Base-by-base conservation (phyloP, 2,329 filamentous ascomycete genomes). In the Beauveria bassiana region DNA sequence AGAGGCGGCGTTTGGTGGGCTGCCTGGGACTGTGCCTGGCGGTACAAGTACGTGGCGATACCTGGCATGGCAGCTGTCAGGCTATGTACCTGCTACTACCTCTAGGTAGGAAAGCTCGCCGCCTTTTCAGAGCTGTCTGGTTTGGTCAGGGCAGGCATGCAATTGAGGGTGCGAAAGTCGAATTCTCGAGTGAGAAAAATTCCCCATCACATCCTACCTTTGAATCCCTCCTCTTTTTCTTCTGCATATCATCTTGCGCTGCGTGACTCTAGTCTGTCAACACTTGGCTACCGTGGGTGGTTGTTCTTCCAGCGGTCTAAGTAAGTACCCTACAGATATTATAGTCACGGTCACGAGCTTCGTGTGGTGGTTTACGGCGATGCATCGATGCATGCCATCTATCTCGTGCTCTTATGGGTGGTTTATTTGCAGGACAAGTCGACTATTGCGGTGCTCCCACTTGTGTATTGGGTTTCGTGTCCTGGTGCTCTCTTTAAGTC, bases 1-100 rank as follows among this genome's bases (percentile, higher is more conserved):
- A 49, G 49, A 40, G n/a, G 26, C 26, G 24, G 57, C 47, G 42
- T 49, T 45, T 52, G 57, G 59, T 55, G 59, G 51, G 38, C 49
- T 52, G 51, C 43, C 50, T 49, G 16, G 28, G 12, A 18, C 22
- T 56, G 38, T 20, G 42, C 38, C 34, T 45, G 40, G 47, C n/a
- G 28, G 58, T 61, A 52, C 2, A 4, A 52, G 14, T 40, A 54
- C 59, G 16, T 54, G n/a, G 6, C 10, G 5, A 3, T 9, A 9
- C 12, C 6, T 40, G 28, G 7, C 5, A 14, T 26, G 34, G 6
- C 55, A 9, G 59, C 20, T 3, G 43, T 0, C 2, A 12, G 1
- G 3, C 12, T 3, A 49, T 12, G 59, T 61, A 61, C 45, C 31
- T 2, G 24, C 22, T 43, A 61, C 59, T 22, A 22, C 22, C 22